A percentile compares a stretch with the other conserved stretches of the same genome.
phyloP scores from a whole-genome alignment of 148 eudicot genomes.

The Dysphania ambrosioides region DNA sequence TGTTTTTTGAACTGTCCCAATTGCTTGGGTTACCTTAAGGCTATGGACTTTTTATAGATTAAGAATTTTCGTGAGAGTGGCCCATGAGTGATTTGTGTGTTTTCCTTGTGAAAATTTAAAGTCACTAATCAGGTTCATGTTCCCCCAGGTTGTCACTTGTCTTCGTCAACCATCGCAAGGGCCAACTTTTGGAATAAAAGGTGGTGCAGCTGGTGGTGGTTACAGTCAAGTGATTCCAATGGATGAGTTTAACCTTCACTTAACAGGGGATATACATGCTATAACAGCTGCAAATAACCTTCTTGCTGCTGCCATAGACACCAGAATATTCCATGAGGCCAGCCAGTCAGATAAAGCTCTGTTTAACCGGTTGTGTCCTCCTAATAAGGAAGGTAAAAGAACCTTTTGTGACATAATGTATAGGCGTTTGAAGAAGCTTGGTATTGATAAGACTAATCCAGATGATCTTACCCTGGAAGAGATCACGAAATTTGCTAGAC shows the following conservation, averaged over 20 bases:
- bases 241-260: constrained; percentile 98
- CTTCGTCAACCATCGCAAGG: constrained; percentile 99
- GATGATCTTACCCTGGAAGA: constrained; percentile 86
- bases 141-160: constrained; percentile 81
- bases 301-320: constrained; percentile 96
- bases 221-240: constrained; percentile 99
- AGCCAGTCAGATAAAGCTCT: constrained; percentile 92
- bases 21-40: neutral
- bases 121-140: constrained; percentile 13
- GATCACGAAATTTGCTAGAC: constrained; percentile 81
- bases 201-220: constrained; percentile 99
- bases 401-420: constrained; percentile 81
- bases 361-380: constrained; percentile 79
- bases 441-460: constrained; percentile 76
- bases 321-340: constrained; percentile 91
- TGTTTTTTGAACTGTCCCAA: neutral
- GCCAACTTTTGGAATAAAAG: constrained; percentile 98
- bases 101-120: neutral
- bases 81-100: neutral
- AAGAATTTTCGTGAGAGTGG: neutral
- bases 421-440: constrained; percentile 82
- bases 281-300: constrained; percentile 98
- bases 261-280: constrained; percentile 98
- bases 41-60: neutral
- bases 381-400: constrained; percentile 77